These are phyloP conservation scores for Thalassiosira exigua DNA, from an alignment of 352 stramenopile species.

Conservation along the genomic window DNA sequence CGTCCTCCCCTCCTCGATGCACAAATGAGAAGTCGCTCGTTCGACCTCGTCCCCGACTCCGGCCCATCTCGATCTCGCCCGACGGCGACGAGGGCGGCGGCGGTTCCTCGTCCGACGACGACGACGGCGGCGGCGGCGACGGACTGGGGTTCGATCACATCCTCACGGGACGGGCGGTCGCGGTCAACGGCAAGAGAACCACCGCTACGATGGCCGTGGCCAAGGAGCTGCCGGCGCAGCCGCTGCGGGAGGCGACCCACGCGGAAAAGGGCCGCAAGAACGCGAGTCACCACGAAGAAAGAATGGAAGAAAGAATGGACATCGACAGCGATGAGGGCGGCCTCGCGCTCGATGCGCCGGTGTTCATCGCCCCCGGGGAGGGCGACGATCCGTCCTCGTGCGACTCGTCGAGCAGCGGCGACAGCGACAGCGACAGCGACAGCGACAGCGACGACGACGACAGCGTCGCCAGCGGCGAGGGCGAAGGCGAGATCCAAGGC, in stretches of 20 bases:
- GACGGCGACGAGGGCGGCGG: background rate
- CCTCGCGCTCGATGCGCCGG: background rate
- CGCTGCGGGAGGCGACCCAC: background rate
- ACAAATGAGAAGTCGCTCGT: too few relatives aligned
- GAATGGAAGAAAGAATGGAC: too few relatives aligned
- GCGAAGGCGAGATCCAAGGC: background rate
- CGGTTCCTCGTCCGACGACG: background rate
- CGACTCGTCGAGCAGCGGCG: background rate
- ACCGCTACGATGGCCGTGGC: background rate
- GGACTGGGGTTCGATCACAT: slow-evolving; percentile 2
- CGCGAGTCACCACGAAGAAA: background rate
- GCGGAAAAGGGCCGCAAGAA: background rate
- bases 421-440: background rate
- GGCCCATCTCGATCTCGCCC: slow-evolving; percentile 1
- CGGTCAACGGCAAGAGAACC: background rate
- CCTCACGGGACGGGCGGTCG: background rate
- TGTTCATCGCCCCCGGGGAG: background rate
- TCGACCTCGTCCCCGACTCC: background rate
- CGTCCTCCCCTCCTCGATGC: too few relatives aligned
- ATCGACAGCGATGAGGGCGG: too few relatives aligned
- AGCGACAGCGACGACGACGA: background rate
- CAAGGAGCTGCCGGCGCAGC: background rate
- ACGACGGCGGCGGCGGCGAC: background rate
- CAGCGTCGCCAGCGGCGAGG: too few relatives aligned
- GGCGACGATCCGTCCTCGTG: background rate